Base-by-base conservation (phyloP, 139 green algal genomes). In the Ostreobium quekettii region DNA sequence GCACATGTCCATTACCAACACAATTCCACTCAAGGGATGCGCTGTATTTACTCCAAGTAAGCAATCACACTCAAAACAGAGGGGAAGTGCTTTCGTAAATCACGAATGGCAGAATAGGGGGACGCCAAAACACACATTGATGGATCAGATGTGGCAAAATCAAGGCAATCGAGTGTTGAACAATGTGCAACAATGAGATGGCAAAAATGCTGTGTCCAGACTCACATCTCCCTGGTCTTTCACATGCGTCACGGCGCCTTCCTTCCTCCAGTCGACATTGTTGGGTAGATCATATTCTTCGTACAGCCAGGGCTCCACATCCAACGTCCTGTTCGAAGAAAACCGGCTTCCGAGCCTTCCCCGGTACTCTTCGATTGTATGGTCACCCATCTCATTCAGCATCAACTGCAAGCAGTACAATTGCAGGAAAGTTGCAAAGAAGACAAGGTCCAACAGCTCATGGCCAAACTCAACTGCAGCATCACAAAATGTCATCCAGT, bases 361-460 rank as follows among this genome's bases (percentile, higher is more conserved):
- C 29, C 71, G 75, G 77, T 90, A 98, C 73, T 97, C 92, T 7
- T 96, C 84, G n/a, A 82, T 74, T 1, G 82, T 92, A 33, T 95
- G 71, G 67, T 98, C 92, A 4, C 93, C 91, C 30, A 93, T 82
- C 2, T 67, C 28, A 67, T 89, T 95, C 53, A 98, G 72, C 32
- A 80, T 84, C 6, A 98, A 72, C 81, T 85, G 78, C 71, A 66
- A 22, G 24, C n/a, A n/a, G n/a, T n/a, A n/a, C n/a, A n/a, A n/a
- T n/a, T n/a, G n/a, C n/a, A n/a, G n/a, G n/a, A n/a, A n/a, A n/a
- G n/a, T n/a, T n/a, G n/a, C n/a, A n/a, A n/a, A n/a, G n/a, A n/a
- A n/a, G n/a, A n/a, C n/a, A n/a, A n/a, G n/a, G n/a, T n/a, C n/a
- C n/a, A n/a, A n/a, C n/a, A n/a, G n/a, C n/a, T n/a, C n/a, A n/a